Conservation (phyloP, 2,329 filamentous ascomycete genomes). For the Fusarium tricinctum region DNA sequence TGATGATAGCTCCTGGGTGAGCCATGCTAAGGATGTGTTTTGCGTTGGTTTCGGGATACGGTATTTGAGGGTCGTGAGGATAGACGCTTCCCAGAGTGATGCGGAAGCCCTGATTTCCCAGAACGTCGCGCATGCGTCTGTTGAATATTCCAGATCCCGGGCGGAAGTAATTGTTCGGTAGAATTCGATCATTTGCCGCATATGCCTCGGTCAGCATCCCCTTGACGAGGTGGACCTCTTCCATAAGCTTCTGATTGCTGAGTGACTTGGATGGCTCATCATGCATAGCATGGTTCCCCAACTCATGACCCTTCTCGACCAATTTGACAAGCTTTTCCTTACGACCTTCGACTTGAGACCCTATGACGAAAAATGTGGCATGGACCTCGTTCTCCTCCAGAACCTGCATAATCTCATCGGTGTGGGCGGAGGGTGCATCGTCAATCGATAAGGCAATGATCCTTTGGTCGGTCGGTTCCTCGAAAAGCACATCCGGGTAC, state of each 20-base stretch:
- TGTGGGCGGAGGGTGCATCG: constrained; percentile 83
- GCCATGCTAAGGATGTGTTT: constrained; percentile 85
- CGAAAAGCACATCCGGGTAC: constrained; percentile 86
- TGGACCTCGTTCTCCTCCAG: constrained; percentile 75
- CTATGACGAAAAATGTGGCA: constrained; percentile 93
- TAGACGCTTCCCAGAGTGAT: constrained; percentile 88
- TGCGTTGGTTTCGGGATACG: constrained; percentile 77
- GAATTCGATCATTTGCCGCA: constrained; percentile 57
- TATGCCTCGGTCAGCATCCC: constrained; percentile 71
- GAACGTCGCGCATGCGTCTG: constrained; percentile 72
- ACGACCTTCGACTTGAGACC: constrained; percentile 75
- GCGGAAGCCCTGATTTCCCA: constrained; percentile 74
- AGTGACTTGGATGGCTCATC: constrained; percentile 81
- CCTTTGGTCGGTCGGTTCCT: constrained; percentile 70
- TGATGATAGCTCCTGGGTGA: constrained; percentile 81
- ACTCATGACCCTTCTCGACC: constrained; percentile 74
- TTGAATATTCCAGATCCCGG: constrained; percentile 90
- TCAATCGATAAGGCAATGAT: constrained; percentile 88
- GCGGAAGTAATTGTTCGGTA: constrained; percentile 78
- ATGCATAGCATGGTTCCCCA: constrained; percentile 91
- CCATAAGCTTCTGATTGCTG: constrained; percentile 68
- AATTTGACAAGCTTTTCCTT: constrained; percentile 69
- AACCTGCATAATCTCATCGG: constrained; percentile 76
- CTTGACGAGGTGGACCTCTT: constrained; percentile 77
- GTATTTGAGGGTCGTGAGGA: constrained; percentile 91